Conservation (phyloP, 2,329 filamentous ascomycete species). For the Diaporthe australafricana region DNA sequence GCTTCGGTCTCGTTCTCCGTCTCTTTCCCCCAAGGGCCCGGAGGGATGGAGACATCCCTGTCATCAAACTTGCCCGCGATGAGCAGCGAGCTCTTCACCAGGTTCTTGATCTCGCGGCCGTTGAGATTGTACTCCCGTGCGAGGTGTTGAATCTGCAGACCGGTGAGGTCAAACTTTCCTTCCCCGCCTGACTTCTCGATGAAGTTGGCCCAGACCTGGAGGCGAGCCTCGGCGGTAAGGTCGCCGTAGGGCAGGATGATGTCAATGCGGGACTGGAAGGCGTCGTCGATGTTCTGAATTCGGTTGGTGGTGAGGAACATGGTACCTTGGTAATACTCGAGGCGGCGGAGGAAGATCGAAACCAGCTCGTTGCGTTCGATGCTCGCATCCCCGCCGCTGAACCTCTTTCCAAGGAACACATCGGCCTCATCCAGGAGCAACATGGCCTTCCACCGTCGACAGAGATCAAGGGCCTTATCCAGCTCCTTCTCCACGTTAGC, state of each 20-base stretch:
- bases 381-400: constrained; percentile 40
- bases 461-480: constrained; percentile 48
- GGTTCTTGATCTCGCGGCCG: constrained; percentile 63
- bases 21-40: not conserved
- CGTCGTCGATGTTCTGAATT: constrained; percentile 48
- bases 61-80: not conserved
- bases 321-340: constrained; percentile 52
- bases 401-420: constrained; percentile 54
- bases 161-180: constrained; percentile 45
- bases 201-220: constrained; percentile 52
- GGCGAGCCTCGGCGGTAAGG: constrained; percentile 43
- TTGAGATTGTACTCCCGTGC: constrained; percentile 54
- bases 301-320: constrained; percentile 53
- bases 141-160: constrained; percentile 49
- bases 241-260: constrained; percentile 48
- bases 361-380: constrained; percentile 55
- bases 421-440: constrained; percentile 57
- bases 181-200: constrained; percentile 44
- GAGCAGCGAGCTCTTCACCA: constrained; percentile 49
- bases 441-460: constrained; percentile 55
- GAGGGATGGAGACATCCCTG: too few relatives aligned
- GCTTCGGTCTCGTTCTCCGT: not conserved
- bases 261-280: constrained; percentile 51
- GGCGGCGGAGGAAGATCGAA: constrained; percentile 45
- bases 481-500: constrained; percentile 48